A percentile compares a stretch with the other conserved stretches of the same genome.
Evolutionary conservation across 2,329 filamentous ascomycete genomes (phyloP).

Genomic region (Hypoxylon sp.): DNA sequence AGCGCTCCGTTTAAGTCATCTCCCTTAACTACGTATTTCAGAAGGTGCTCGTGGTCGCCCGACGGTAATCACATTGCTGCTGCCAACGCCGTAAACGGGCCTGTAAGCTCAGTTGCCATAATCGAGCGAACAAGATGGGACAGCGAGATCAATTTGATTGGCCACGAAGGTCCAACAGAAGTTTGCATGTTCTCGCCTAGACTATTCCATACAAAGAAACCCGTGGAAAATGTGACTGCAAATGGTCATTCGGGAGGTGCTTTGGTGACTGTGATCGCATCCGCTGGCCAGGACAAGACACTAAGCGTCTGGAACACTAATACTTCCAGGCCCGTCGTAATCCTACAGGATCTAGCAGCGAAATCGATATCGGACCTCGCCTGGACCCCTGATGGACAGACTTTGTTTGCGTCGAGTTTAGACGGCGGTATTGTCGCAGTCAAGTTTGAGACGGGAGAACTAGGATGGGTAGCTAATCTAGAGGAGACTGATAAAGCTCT

Average conservation of each 20-base stretch:
- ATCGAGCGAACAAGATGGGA: conserved; percentile 94
- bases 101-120: conserved; percentile 96
- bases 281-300: conserved; percentile 96
- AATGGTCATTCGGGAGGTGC: conserved; percentile 64
- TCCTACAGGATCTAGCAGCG: conserved; percentile 87
- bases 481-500: conserved; percentile 94
- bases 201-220: conserved; percentile 83
- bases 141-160: conserved; percentile 96
- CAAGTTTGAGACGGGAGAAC: conserved; percentile 86
- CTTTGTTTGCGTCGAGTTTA: conserved; percentile 86
- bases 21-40: conserved; percentile 95
- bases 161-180: conserved; percentile 96
- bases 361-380: conserved; percentile 96
- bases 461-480: conserved; percentile 88
- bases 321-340: conserved; percentile 89
- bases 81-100: conserved; percentile 96
- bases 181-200: conserved; percentile 97
- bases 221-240: conserved; percentile 66
- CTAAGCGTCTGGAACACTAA: conserved; percentile 98
- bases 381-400: conserved; percentile 93
- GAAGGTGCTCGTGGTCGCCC: conserved; percentile 96
- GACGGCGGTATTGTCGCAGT: conserved; percentile 90
- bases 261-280: conserved; percentile 93
- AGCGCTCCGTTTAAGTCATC: conserved; percentile 89
- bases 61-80: conserved; percentile 98